These are phyloP conservation scores for Fusarium miscanthi DNA, from an alignment of 2,329 filamentous ascomycete genomes.

Conservation along the genomic window DNA sequence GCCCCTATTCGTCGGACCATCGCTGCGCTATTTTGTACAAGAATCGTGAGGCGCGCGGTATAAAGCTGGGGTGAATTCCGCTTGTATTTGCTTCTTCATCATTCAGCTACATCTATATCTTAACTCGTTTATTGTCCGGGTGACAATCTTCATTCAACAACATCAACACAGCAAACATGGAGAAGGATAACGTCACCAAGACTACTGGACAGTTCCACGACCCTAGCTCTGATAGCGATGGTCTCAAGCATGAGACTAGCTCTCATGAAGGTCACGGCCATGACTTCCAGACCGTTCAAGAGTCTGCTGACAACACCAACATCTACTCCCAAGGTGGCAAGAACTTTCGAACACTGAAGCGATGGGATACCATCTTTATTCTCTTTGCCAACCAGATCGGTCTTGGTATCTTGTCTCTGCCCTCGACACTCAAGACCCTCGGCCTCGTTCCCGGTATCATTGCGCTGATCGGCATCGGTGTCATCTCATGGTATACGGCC, in stretches of 20 bases:
- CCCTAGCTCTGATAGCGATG: constrained; percentile 28
- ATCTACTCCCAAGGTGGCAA: constrained; percentile 40
- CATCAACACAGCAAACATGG: constrained; percentile 7
- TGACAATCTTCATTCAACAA: not conserved
- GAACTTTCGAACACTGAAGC: constrained; percentile 38
- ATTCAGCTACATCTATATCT: not conserved
- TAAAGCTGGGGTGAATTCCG: constrained; percentile 3
- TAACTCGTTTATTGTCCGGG: not conserved
- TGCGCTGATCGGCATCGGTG: constrained; percentile 70
- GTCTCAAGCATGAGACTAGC: constrained; percentile 14
- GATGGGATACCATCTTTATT: constrained; percentile 42
- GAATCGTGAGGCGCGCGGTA: constrained; percentile 2
- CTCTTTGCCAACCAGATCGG: constrained; percentile 44
- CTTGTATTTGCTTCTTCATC: not conserved
- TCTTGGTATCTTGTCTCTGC: constrained; percentile 69
- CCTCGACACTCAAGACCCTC: constrained; percentile 73
- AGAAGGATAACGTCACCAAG: constrained; percentile 5
- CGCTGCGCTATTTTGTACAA: constrained; percentile 14
- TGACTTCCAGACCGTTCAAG: constrained; percentile 27
- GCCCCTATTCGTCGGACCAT: constrained; percentile 21
- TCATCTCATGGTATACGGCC: constrained; percentile 70
- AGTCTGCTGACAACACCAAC: constrained; percentile 34
- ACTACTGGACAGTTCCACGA: constrained; percentile 20
- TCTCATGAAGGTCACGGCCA: constrained; percentile 18
- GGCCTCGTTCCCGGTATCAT: constrained; percentile 75